Base-by-base conservation (phyloP, 2,329 filamentous ascomycete species). In the Colletotrichum musae region DNA sequence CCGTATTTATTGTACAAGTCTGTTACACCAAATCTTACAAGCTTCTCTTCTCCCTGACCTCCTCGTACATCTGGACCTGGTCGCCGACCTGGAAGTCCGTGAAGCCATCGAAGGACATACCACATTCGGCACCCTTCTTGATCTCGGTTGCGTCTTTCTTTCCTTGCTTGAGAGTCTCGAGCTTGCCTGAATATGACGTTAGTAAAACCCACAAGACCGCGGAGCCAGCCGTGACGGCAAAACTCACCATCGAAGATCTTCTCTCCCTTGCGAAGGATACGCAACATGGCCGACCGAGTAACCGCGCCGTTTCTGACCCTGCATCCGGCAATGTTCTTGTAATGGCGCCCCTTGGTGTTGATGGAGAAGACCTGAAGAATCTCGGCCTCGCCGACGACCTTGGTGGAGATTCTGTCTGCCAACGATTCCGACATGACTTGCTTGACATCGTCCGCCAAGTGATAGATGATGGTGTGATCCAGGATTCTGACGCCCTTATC, bases 111-210 rank as follows among this genome's bases (percentile, higher is more conserved):
- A 99, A 95, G 60, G 89, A 91, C 73, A 99, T 91, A 73, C 96
- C 96, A 75, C 96, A 99, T 81, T 99, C 96, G n/a, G 88, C 89
- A 68, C 94, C 95, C 82, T 97, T 98, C 75, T 90, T 91, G 90
- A 97, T 96, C 77, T 97, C 94, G 53, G 85, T 84, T 36, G 96
- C 93, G 73, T 98, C 94, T 79, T 97, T 97, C 86, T 98, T 98
- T 79, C 93, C 90, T 76, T 97, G 93, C 83, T 96, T 98, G 68
- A 99, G 89, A 1, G 93, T 93, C 18, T 89, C 87, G 51, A 98
- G 88, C 59, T 87, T 87, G 73, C 95, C 95, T 97, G 51, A 6
- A 21, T n/a, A 72, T 45, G 28, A 9, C 32, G 32, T 68, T 61
- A 67, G 70, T 50, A 21, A 15, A 24, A 15, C 5, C 28, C 21